Base-by-base conservation (phyloP, 2,329 filamentous ascomycete species). In the Penicillium nordicum region DNA sequence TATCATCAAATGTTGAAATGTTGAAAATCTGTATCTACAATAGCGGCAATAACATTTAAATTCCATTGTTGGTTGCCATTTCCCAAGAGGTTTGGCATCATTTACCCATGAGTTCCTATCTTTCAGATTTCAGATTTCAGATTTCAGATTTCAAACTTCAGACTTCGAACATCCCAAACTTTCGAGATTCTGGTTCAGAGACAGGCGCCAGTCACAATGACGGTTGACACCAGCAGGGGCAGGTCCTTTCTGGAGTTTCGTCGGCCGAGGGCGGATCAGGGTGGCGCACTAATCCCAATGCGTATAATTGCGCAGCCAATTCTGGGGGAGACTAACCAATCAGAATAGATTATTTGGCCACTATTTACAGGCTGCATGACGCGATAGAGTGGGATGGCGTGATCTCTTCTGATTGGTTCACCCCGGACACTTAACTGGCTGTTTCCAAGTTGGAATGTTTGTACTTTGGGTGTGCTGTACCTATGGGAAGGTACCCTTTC, bases 351-450 rank as follows among this genome's bases (percentile, higher is more conserved):
- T n/a, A 51, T 55, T 52, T 43, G 52, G 49, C 61, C 64, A 69
- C 69, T 69, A 70, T 67, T 66, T 62, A 55, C 64, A 67, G 59
- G 48, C 40, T 69, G 67, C 69, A 72, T 72, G 68, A 71, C 67
- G 69, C 68, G 64, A 72, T 62, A 59, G 42, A 64, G 58, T 52
- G 43, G 54, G 57, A 63, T 66, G 63, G 63, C 59, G 67, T 69
- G 63, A 65, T 69, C 50, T 18, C 16, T 46, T 57, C 47, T 65
- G 51, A 64, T 65, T 64, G 63, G 61, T 50, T 41, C 49, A 42
- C 50, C 54, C 44, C 51, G 53, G 57, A 57, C 21, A 21, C 21
- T 21, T 2, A 21, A 21, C 21, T 21, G 21, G 21, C 21, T 21
- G 21, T 21, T 21, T 21, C 21, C 21, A 21, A 21, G 2, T 21